These are phyloP conservation scores for Trichoderma sp. DNA, from an alignment of 2,329 filamentous ascomycete genomes.

Conservation along the genomic window DNA sequence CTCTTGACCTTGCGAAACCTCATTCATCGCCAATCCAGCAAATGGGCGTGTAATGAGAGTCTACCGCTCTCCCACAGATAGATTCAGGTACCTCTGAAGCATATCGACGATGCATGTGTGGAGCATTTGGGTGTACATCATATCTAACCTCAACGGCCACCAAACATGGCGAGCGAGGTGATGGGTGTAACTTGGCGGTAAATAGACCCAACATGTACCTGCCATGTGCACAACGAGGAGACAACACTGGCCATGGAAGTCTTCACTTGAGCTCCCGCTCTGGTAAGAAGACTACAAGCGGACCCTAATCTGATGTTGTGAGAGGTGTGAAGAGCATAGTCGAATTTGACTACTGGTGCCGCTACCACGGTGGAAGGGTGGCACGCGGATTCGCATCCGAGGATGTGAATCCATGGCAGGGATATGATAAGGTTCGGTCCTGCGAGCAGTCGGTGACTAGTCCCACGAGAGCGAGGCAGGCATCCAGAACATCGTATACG, in stretches of 20 bases:
- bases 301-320: conserved; percentile 18
- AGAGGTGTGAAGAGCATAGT: conserved; percentile 18
- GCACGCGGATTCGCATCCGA: conserved; percentile 2
- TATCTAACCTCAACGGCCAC: not conserved
- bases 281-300: not conserved
- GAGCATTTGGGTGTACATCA: not conserved
- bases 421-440: conserved; percentile 16
- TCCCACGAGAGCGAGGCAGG: not conserved
- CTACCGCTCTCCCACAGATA: not conserved
- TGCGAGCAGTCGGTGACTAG: conserved; percentile 2
- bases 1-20: conserved; percentile 1
- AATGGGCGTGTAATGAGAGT: not conserved
- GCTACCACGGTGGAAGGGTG: conserved; percentile 10
- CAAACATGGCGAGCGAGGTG: not conserved
- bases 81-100: not conserved
- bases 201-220: not conserved
- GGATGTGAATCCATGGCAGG: not conserved
- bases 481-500: not conserved
- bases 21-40: not conserved
- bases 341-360: conserved; percentile 4
- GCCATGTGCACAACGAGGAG: not conserved
- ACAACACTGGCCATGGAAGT: not conserved
- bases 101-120: not conserved
- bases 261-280: not conserved
- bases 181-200: not conserved